Evolutionary conservation across 2,329 filamentous ascomycete genomes (phyloP).

Genomic region (Cercospora berteroae): DNA sequence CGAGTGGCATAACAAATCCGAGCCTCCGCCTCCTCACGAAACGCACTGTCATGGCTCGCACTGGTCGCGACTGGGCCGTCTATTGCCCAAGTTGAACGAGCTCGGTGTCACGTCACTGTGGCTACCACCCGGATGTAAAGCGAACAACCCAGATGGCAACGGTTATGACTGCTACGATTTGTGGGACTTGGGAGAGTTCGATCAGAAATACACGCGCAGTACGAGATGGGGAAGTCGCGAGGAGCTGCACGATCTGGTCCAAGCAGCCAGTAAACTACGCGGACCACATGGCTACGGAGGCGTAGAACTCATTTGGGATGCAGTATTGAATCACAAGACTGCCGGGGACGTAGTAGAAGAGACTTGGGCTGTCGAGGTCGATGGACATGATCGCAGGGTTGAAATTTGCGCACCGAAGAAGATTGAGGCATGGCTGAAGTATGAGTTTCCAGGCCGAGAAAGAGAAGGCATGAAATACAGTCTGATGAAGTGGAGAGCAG

Average conservation of each 20-base stretch:
- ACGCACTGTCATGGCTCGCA: constrained; percentile 48
- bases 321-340: constrained; percentile 70
- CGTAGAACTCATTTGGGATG: constrained; percentile 65
- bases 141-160: constrained; percentile 59
- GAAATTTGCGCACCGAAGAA: constrained; percentile 56
- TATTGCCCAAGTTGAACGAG: constrained; percentile 35
- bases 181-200: constrained; percentile 72
- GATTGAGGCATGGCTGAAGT: constrained; percentile 67
- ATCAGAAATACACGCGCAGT: constrained; percentile 61
- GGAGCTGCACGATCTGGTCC: constrained; percentile 56
- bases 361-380: constrained; percentile 62
- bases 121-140: constrained; percentile 72
- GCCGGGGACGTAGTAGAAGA: constrained; percentile 65
- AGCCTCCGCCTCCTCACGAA: constrained; percentile 30
- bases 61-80: constrained; percentile 31
- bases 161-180: constrained; percentile 63
- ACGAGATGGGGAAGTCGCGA: constrained; percentile 70
- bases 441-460: constrained; percentile 60
- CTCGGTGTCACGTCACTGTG: constrained; percentile 63
- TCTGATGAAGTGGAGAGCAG: constrained; percentile 61
- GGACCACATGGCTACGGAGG: constrained; percentile 37
- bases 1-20: constrained; percentile 66
- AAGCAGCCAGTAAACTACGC: constrained; percentile 47
- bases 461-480: constrained; percentile 55
- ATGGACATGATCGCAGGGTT: constrained; percentile 55